These are phyloP conservation scores for Russula sp. DNA, from an alignment of 768 basidiomycete genomes.

Conservation along the genomic window DNA sequence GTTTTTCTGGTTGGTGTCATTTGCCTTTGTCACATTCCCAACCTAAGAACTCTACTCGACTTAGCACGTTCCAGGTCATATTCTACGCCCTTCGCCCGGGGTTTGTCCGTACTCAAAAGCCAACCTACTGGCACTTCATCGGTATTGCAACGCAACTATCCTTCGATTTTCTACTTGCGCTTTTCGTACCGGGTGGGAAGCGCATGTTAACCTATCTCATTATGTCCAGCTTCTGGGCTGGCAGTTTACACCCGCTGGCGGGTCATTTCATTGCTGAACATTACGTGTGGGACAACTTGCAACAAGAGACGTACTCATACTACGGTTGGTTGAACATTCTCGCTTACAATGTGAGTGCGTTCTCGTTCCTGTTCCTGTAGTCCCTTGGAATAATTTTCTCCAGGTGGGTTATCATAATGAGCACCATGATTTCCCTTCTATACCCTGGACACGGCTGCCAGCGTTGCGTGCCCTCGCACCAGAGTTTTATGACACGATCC, in stretches of 20 bases:
- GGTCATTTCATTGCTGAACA: constrained; percentile 99
- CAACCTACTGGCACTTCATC: constrained; percentile 80
- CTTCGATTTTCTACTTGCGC: constrained; percentile 69
- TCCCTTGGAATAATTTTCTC: constrained; percentile 14
- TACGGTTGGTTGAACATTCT: constrained; percentile 88
- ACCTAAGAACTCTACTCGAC: not conserved
- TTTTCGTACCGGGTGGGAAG: constrained; percentile 40
- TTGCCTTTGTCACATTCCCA: not conserved
- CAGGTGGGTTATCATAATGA: constrained; percentile 99
- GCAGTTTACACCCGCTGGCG: constrained; percentile 91
- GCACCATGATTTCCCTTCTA: constrained; percentile 97
- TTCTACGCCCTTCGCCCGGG: constrained; percentile 97
- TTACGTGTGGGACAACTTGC: constrained; percentile 88
- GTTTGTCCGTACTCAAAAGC: constrained; percentile 79
- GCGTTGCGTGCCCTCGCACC: constrained; percentile 77
- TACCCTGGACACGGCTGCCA: constrained; percentile 93
- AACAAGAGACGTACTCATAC: constrained; percentile 96
- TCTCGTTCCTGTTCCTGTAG: not conserved
- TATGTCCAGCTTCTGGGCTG: constrained; percentile 92
- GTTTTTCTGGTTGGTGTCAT: constrained; percentile 75
- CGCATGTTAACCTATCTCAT: constrained; percentile 75
- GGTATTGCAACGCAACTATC: constrained; percentile 68
- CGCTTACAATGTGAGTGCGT: constrained; percentile 80
- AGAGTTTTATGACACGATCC: constrained; percentile 88
- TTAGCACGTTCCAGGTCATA: constrained; percentile 92